Base-by-base conservation (phyloP, 495 filamentous ascomycete species). In the Xylaria grammica region DNA sequence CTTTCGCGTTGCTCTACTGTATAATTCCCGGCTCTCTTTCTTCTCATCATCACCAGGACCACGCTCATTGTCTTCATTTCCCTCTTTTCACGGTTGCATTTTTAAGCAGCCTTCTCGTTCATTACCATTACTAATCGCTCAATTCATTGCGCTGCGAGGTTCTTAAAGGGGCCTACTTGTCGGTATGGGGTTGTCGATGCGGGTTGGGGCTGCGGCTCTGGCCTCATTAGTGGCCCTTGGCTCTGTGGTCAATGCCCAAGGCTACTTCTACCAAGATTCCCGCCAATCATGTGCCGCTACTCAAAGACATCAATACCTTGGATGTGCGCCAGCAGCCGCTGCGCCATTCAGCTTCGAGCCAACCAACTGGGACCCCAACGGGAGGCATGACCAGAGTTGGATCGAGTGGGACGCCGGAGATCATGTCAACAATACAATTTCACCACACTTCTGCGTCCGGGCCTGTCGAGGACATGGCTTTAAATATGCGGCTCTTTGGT, bases 401-500 rank as follows among this genome's bases (percentile, higher is more conserved):
- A 67, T 67, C 42, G 42, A 57, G 19, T 75, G 49, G 26, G 62
- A 67, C 55, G 57, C 50, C 10, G 68, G 67, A 44, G 13, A 26
- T n/a, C 65, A 54, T 48, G 44, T 49, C 38, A 69, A 74, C 65
- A 64, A 55, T 40, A 74, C 74, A 0, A 46, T 58, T 8, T 71
- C 70, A 11, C 69, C 67, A 8, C 55, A 72, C 42, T 54, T 63
- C 63, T 76, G 74, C 49, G 59, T 60, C 32, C 53, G 53, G 11
- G 61, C 52, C 22, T 75, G 74, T 62, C 61, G 73, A 38, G 67
- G 57, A 6, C 65, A 61, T 27, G 74, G 74, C 29, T 75, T 63
- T 62, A 72, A 70, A 48, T 75, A 60, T 29, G 15, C 73, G 15
- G 55, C 66, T 24, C 24, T 74, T 30, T 51, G 46, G 15, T 42